These are phyloP conservation scores for Metrosideros polymorpha DNA, from an alignment of 441 rosid genomes.

Conservation along the genomic window DNA sequence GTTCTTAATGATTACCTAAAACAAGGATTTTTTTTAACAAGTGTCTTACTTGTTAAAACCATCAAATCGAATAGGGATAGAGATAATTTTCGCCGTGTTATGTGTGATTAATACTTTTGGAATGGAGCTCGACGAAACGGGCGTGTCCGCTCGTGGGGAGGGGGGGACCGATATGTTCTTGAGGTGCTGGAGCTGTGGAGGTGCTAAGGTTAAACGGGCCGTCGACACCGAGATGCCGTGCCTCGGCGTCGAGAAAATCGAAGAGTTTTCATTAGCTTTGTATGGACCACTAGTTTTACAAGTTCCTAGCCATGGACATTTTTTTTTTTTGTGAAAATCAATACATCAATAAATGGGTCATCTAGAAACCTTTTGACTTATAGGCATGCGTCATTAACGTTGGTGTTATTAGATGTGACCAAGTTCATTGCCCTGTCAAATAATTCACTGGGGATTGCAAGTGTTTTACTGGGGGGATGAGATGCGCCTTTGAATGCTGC, in stretches of 20 bases:
- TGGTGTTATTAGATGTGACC: not conserved
- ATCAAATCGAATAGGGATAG: not conserved
- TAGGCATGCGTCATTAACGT: not conserved
- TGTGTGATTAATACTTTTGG: not conserved
- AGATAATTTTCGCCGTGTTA: not conserved
- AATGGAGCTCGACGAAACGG: not conserved
- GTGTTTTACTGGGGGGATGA: not conserved
- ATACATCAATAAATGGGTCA: not conserved
- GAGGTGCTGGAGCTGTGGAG: not conserved
- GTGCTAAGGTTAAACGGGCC: not conserved
- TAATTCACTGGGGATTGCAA: not conserved
- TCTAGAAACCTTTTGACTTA: not conserved
- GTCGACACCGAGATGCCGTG: not conserved
- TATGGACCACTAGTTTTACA: not conserved
- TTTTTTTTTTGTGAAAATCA: too few relatives aligned
- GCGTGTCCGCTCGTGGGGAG: too few relatives aligned
- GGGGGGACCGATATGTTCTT: not conserved
- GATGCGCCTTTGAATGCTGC: not conserved
- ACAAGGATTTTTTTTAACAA: not conserved
- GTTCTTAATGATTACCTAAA: not conserved
- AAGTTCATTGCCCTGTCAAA: not conserved
- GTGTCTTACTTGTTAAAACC: not conserved
- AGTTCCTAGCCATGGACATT: not conserved
- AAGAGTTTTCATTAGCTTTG: not conserved
- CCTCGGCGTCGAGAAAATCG: fast-evolving